Base-by-base conservation (phyloP, 2,329 filamentous ascomycete genomes). In the Fusarium marasasianum region DNA sequence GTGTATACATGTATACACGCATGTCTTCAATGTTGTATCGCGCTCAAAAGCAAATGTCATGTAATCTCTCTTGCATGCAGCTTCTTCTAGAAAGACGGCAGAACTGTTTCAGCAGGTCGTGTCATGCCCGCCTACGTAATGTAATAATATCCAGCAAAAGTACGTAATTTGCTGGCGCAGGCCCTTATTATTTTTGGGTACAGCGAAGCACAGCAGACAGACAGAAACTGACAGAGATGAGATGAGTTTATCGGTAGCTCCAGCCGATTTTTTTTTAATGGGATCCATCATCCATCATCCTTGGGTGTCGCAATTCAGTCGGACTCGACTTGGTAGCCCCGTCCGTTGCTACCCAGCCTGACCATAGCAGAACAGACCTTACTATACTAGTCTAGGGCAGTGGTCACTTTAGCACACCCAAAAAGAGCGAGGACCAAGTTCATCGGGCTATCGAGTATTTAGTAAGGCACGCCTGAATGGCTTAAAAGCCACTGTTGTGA, bases 21-120 rank as follows among this genome's bases (percentile, higher is more conserved):
- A 45, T 45, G 45, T 29, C n/a, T 56, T 43, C 54, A 45, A 53
- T 59, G 64, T 55, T 62, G 55, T 53, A 66, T 43, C 40, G 51
- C 24, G 20, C 35, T 54, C 35, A 54, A 54, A 54, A 54, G 51
- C 35, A 33, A 58, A 38, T 47, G 60, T 47, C 45, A 47, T 41
- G 63, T 43, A 72, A 66, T 71, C 51, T 66, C 67, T 59, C 67
- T 57, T 73, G 54, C 44, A 73, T 74, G 72, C 57, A 75, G 56
- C 58, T 67, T 69, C 66, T 80, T 80, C 79, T 79, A 79, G 79
- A 80, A 80, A 69, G 62, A 69, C 78, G 79, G 78, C 73, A 80
- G 79, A 80, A 80, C 51, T 40, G 77, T 37, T 69, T 53, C 61
- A 72, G 41, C 61, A 60, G 56, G 18, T 35, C 43, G 12, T 48